These are phyloP conservation scores for Trichoderma sp. DNA, from an alignment of 2,329 filamentous ascomycete genomes.

Conservation along the genomic window DNA sequence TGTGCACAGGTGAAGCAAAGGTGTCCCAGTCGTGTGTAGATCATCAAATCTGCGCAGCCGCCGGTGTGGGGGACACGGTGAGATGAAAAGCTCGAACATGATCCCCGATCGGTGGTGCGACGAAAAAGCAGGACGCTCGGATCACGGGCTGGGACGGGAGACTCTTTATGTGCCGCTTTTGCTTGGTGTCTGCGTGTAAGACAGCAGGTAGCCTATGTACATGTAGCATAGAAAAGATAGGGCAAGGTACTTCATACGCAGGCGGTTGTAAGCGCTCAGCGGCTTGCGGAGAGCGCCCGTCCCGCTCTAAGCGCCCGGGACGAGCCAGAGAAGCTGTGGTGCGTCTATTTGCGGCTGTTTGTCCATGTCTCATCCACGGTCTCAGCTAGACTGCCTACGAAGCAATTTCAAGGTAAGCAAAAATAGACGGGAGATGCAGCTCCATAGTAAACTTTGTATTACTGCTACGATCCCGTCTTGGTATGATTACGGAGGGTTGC, in stretches of 20 bases:
- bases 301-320: slow-evolving; percentile 25
- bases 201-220: background rate
- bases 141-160: slow-evolving; percentile 20
- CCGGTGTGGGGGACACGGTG: slow-evolving; percentile 18
- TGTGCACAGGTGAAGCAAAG: too few relatives aligned
- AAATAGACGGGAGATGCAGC: too few relatives aligned
- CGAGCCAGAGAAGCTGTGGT: too few relatives aligned
- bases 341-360: too few relatives aligned
- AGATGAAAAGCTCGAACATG: background rate
- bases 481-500: too few relatives aligned
- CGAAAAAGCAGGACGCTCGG: slow-evolving; percentile 9
- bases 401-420: too few relatives aligned
- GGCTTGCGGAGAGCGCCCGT: background rate
- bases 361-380: too few relatives aligned
- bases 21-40: too few relatives aligned
- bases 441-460: too few relatives aligned
- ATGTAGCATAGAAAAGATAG: background rate
- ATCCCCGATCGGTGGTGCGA: background rate
- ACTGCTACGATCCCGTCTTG: too few relatives aligned
- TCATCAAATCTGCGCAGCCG: slow-evolving; percentile 28
- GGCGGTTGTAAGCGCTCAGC: slow-evolving; percentile 16
- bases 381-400: too few relatives aligned
- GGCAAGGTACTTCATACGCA: too few relatives aligned
- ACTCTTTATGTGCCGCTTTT: background rate
- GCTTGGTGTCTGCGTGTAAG: background rate